Conservation (phyloP, 768 basidiomycete species). For the Boletales sp. region DNA sequence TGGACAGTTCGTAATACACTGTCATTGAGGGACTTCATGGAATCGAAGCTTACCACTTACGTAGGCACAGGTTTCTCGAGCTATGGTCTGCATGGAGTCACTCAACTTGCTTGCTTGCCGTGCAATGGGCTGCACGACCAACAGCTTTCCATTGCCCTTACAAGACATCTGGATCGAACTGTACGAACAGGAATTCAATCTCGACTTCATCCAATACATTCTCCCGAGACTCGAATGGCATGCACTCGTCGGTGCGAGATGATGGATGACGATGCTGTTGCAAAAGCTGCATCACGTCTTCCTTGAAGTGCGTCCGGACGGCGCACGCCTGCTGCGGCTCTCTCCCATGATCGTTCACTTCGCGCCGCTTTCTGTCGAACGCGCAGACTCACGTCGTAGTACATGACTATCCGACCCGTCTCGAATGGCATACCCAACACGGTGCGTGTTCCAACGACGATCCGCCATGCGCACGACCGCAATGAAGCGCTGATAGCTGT, state of each 20-base stretch:
- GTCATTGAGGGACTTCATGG: too few relatives aligned
- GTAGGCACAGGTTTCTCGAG: too few relatives aligned
- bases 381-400: slow-evolving; percentile 82
- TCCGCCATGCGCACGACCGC: neutral
- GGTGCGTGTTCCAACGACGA: slow-evolving; percentile 52
- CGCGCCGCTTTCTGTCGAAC: neutral
- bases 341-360: neutral
- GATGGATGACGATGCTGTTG: slow-evolving; percentile 78
- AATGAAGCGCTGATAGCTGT: slow-evolving; percentile 52
- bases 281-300: slow-evolving; percentile 87
- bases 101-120: slow-evolving; percentile 94
- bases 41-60: too few relatives aligned
- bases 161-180: slow-evolving; percentile 78
- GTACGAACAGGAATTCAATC: slow-evolving; percentile 83
- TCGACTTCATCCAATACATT: slow-evolving; percentile 82
- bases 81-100: too few relatives aligned
- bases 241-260: slow-evolving; percentile 81
- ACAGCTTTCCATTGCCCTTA: slow-evolving; percentile 90
- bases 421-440: slow-evolving; percentile 97
- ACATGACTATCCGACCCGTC: slow-evolving; percentile 86
- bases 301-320: slow-evolving; percentile 72
- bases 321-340: too few relatives aligned
- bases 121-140: slow-evolving; percentile 84
- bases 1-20: too few relatives aligned
- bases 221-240: slow-evolving; percentile 88